Percentiles rank a stretch among this genome's conserved stretches.
phyloP scores from a whole-genome alignment of 2,329 filamentous ascomycete genomes.

The Fusarium pseudoanthophilum region DNA sequence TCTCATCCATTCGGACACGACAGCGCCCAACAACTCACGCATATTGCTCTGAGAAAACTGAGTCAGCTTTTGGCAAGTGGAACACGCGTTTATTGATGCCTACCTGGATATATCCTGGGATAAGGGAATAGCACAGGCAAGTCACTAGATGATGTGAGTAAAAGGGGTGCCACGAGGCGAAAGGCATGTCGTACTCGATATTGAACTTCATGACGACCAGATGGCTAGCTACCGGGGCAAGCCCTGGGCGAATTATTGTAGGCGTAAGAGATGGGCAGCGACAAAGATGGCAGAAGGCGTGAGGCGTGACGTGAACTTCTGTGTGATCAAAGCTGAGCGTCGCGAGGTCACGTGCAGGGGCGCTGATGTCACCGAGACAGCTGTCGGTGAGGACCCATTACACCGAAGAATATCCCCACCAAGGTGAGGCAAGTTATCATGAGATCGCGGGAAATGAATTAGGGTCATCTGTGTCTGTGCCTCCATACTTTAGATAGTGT shows the following conservation, averaged over 20 bases:
- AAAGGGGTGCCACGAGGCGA: background rate
- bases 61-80: background rate
- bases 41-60: constrained; percentile 61
- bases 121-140: constrained; percentile 68
- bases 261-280: constrained; percentile 12
- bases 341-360: constrained; percentile 47
- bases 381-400: constrained; percentile 12
- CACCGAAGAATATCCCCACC: constrained; percentile 6
- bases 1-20: background rate
- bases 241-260: constrained; percentile 25
- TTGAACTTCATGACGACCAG: constrained; percentile 60
- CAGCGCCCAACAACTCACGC: constrained; percentile 51
- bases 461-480: background rate
- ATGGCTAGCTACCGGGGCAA: constrained; percentile 22
- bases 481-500: background rate
- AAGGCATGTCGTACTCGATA: constrained; percentile 56
- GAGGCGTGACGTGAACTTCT: constrained; percentile 41
- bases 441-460: background rate
- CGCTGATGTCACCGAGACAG: constrained; percentile 19
- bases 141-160: constrained; percentile 55
- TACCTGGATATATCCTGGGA: constrained; percentile 68
- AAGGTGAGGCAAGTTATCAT: background rate
- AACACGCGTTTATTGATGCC: constrained; percentile 25
- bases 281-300: constrained; percentile 22
- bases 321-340: constrained; percentile 35